phyloP scores from a whole-genome alignment of 2,329 filamentous ascomycete genomes.

The Albifimbria verrucaria region DNA sequence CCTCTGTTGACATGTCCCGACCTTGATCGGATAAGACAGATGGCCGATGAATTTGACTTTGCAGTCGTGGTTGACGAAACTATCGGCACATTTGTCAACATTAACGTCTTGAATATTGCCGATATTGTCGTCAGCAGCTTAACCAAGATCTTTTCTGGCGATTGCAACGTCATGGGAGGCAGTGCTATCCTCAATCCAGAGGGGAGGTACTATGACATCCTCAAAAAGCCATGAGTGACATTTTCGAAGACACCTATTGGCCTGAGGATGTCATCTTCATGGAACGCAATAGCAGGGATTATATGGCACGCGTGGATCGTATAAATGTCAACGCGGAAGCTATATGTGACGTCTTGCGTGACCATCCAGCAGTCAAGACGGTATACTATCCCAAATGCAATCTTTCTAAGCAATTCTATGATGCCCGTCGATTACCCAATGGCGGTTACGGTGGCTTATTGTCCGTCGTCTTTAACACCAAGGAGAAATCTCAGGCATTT shows the following conservation, averaged over 20 bases:
- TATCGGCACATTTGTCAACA: slow-evolving; percentile 93
- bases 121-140: slow-evolving; percentile 93
- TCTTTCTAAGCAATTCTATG: slow-evolving; percentile 68
- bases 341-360: slow-evolving; percentile 68
- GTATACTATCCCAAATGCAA: slow-evolving; percentile 86
- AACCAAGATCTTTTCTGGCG: slow-evolving; percentile 95
- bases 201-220: slow-evolving; percentile 62
- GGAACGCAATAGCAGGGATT: slow-evolving; percentile 94
- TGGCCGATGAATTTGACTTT: slow-evolving; percentile 85
- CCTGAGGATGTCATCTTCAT: slow-evolving; percentile 91
- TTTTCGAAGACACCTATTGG: slow-evolving; percentile 91
- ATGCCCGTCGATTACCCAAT: slow-evolving; percentile 66
- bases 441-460: slow-evolving; percentile 90
- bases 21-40: slow-evolving; percentile 70
- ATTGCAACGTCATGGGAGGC: slow-evolving; percentile 98
- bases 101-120: slow-evolving; percentile 84
- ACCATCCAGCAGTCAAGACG: slow-evolving; percentile 63
- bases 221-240: slow-evolving; percentile 65
- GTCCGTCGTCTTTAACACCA: slow-evolving; percentile 74
- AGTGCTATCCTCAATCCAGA: slow-evolving; percentile 63
- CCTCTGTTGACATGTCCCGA: slow-evolving; percentile 84
- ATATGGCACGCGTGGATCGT: slow-evolving; percentile 74
- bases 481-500: slow-evolving; percentile 71
- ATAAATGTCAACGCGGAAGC: slow-evolving; percentile 84
- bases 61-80: slow-evolving; percentile 93